phyloP scores from a whole-genome alignment of 225 moss, liverwort and hornwort species.

The Marchantia polymorpha region DNA sequence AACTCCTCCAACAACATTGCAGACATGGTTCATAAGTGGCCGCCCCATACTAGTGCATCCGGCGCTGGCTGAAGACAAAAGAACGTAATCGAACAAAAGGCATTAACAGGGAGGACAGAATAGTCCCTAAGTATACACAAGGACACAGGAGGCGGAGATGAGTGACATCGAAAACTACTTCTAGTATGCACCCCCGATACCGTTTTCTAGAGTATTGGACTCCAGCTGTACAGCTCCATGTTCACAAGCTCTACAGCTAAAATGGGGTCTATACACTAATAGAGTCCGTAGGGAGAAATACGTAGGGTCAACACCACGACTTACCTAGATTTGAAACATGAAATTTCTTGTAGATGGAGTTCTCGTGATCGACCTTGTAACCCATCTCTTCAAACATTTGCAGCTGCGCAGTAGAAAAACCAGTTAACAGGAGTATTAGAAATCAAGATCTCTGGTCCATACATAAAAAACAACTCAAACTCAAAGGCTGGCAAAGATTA shows the following conservation, averaged over 20 bases:
- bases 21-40: conserved; percentile 42
- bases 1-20: conserved; percentile 37
- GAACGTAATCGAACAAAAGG: conserved; percentile 35
- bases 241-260: conserved; percentile 17
- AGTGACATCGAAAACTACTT: conserved; percentile 14
- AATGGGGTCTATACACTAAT: conserved; percentile 2
- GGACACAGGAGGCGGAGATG: conserved; percentile 28
- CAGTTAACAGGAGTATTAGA: background rate
- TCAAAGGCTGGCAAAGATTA: background rate
- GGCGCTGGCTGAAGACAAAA: conserved; percentile 38
- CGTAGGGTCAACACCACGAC: background rate
- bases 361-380: conserved; percentile 66
- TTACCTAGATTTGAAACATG: conserved; percentile 72
- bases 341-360: conserved; percentile 75
- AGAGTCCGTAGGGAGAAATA: conserved; percentile 6
- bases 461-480: too few relatives aligned
- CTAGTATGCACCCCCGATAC: conserved; percentile 9
- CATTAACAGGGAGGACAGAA: conserved; percentile 41
- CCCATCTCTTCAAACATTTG: conserved; percentile 86
- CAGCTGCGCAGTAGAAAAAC: conserved; percentile 47
- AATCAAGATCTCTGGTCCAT: too few relatives aligned
- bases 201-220: conserved; percentile 2
- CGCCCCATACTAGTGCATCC: conserved; percentile 35
- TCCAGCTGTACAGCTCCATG: conserved; percentile 10
- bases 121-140: conserved; percentile 13